Base-by-base conservation (phyloP, 75 land plant species). In the Sequoiadendron giganteum region DNA sequence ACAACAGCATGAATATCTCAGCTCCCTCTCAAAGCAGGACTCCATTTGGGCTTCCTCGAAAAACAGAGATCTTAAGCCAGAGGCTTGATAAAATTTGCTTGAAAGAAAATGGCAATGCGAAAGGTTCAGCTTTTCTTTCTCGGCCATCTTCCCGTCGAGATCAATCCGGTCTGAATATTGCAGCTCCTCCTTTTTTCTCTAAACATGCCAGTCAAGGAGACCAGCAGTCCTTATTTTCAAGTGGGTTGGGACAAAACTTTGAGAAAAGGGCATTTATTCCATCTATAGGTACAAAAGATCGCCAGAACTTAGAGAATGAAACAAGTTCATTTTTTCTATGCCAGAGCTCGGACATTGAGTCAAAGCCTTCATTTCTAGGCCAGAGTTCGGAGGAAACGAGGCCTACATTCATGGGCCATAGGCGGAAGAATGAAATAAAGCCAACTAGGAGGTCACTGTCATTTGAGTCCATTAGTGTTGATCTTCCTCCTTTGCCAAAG, bases 401-500 rank as follows among this genome's bases (percentile, higher is more conserved):
- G 81, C 81, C 81, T 38, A 15, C 25, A 78, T 25, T 70, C 28
- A 45, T 25, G 6, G 11, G 28, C 8, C 48, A 43, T 25, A 43
- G 25, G 47, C 40, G 4, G 40, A 38, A 39, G 40, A 78, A 78
- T 42, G 25, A 80, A 80, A 40, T 0, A 8, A 39, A 28, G 48
- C 83, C 83, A 39, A 80, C 83, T 6, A 80, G 45, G 83, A 36
- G 45, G 47, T 80, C 45, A 14, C 30, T 80, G 30, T 80, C 83
- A 45, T 45, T 81, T 81, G 84, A 81, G 84, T 81, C 84, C 84
- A 81, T 45, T 39, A 52, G 30, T 28, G 40, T 40, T 45, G 52
- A 82, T 40, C 56, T 87, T 70, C 48, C 40, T 39, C 16, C 88
- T 52, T 6, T 87, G 90, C 45, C 85, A 30, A 89, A 19, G 18